Percentiles rank a stretch among this genome's conserved stretches.
Conservation (phyloP, 1,284 basidiomycete species). For the Cutaneotrichosporon daszewskae region DNA sequence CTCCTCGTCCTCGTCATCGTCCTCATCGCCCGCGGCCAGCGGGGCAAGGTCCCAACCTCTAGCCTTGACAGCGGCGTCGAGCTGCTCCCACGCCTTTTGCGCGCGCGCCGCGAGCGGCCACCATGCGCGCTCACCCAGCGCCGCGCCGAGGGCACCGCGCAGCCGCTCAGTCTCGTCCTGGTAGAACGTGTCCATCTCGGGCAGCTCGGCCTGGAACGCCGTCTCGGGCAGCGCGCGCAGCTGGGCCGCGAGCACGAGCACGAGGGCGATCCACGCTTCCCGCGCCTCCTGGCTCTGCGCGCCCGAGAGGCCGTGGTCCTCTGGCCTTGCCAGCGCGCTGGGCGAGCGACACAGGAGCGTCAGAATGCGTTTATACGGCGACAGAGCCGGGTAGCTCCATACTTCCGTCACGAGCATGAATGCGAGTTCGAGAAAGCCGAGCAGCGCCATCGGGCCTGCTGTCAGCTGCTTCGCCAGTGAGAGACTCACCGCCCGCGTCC, state of each 20-base stretch:
- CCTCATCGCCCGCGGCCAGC: slow-evolving; percentile 18
- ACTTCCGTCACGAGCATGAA: slow-evolving; percentile 48
- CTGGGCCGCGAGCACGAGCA: slow-evolving; percentile 40
- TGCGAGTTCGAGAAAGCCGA: slow-evolving; percentile 47
- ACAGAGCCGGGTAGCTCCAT: slow-evolving; percentile 46
- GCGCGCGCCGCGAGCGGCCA: slow-evolving; percentile 9
- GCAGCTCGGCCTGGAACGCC: slow-evolving; percentile 47
- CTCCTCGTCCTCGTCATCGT: slow-evolving; percentile 38
- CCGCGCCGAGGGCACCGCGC: slow-evolving; percentile 20
- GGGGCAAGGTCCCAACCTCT: slow-evolving; percentile 34
- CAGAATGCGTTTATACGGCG: slow-evolving; percentile 45
- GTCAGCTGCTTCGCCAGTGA: neutral
- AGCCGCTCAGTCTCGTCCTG: slow-evolving; percentile 39
- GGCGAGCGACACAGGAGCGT: slow-evolving; percentile 38
- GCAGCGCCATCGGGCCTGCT: slow-evolving; percentile 39
- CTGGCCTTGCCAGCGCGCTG: slow-evolving; percentile 16
- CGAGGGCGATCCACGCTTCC: slow-evolving; percentile 14
- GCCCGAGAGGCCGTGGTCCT: neutral
- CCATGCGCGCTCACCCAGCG: slow-evolving; percentile 8
- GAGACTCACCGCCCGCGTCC: slow-evolving; percentile 37
- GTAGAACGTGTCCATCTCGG: slow-evolving; percentile 45
- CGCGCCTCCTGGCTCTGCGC: slow-evolving; percentile 1
- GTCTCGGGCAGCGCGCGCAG: slow-evolving; percentile 35
- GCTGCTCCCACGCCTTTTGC: slow-evolving; percentile 5
- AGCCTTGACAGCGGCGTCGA: slow-evolving; percentile 13